Percentiles rank a stretch among this genome's conserved stretches.
Evolutionary conservation across 2,329 filamentous ascomycete genomes (phyloP).

Genomic region (Teratosphaeriaceae sp.): DNA sequence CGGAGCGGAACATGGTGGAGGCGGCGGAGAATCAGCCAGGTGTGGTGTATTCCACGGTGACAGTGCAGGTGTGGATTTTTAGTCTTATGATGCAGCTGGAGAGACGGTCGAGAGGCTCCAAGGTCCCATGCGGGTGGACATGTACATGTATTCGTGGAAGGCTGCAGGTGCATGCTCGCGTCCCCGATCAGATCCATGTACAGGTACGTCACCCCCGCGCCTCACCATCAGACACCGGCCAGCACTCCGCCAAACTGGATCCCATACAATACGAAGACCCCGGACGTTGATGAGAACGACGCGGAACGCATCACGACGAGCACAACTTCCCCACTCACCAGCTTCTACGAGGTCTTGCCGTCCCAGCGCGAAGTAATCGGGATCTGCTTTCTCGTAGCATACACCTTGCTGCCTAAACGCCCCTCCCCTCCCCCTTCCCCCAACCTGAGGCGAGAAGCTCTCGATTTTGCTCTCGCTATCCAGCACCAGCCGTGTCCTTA

Average conservation of each 20-base stretch:
- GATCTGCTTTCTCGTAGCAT: not conserved
- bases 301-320: constrained; percentile 41
- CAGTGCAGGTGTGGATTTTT: not conserved
- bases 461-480: too few species aligned
- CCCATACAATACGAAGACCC: too few species aligned
- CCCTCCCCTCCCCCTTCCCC: too few species aligned
- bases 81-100: too few species aligned
- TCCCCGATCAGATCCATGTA: not conserved
- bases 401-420: not conserved
- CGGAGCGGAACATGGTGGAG: constrained; percentile 38
- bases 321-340: too few species aligned
- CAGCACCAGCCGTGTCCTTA: too few species aligned
- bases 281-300: not conserved
- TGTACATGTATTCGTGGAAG: too few species aligned
- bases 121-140: constrained; percentile 40
- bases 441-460: too few species aligned
- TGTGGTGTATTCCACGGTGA: too few species aligned
- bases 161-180: too few species aligned
- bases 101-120: not conserved
- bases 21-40: not conserved
- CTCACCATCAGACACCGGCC: not conserved
- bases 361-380: too few species aligned
- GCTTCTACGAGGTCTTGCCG: too few species aligned
- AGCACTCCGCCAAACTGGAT: not conserved
- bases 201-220: not conserved